Conservation (phyloP, 257 asterid species). For the Verbascum thapsus region DNA sequence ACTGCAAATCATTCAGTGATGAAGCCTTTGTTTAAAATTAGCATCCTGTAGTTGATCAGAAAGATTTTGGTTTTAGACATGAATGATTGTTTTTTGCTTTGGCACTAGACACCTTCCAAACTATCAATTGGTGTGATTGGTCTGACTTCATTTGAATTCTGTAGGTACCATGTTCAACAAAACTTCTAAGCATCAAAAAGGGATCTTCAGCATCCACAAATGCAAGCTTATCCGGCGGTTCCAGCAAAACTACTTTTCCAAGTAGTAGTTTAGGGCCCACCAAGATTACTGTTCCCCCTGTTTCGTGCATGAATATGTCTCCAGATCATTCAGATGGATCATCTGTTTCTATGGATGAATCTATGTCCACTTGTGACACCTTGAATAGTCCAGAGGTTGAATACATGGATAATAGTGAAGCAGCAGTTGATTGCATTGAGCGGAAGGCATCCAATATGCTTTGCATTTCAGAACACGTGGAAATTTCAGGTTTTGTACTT, state of each 20-base stretch:
- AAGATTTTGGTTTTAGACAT: no score
- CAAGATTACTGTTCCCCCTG: conserved; percentile 28
- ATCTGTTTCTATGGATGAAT: conserved; percentile 85
- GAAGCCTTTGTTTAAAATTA: no score
- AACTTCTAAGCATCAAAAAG: conserved; percentile 69
- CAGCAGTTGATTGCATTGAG: conserved; percentile 65
- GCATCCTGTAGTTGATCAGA: no score
- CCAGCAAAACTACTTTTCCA: conserved; percentile 35
- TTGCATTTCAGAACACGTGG: conserved; percentile 58
- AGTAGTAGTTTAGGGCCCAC: conserved; percentile 39
- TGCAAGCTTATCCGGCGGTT: conserved; percentile 39
- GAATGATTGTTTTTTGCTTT: no score
- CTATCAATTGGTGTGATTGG: background rate
- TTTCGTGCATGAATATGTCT: conserved; percentile 41
- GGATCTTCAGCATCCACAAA: conserved; percentile 47
- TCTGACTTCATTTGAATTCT: conserved; percentile 25
- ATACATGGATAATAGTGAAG: conserved; percentile 64
- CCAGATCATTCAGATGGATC: conserved; percentile 56
- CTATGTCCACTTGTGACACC: conserved; percentile 84
- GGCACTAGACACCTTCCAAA: no score
- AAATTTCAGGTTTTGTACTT: conserved; percentile 51
- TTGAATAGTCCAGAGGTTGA: conserved; percentile 88
- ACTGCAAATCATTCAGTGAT: no score
- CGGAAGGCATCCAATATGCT: conserved; percentile 62
- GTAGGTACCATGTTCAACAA: conserved; percentile 70